Base-by-base conservation (phyloP, 345 rosid species). In the Melaleuca quinquenervia region DNA sequence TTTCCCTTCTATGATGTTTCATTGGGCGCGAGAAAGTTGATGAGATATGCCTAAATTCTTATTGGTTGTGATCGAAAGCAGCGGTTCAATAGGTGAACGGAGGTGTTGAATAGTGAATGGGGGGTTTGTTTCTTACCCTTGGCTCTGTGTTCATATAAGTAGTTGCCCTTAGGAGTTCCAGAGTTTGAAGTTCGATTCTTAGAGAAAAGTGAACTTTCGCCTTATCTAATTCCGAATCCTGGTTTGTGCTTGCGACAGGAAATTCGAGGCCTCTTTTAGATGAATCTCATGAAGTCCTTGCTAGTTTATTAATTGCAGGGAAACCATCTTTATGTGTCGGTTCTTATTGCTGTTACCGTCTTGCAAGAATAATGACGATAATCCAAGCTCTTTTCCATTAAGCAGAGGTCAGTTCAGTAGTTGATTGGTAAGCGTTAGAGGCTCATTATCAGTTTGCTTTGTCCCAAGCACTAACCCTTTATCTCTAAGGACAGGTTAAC, bases 341-440 rank as follows among this genome's bases (percentile, higher is more conserved):
- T 70, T n/a, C n/a, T n/a, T n/a, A n/a, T n/a, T 58, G 0, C 70
- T 58, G 18, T 58, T 6, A 15, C 70, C n/a, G 6, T 58, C 18
- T 58, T 58, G 18, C 70, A 58, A n/a, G 12, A 12, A 58, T 2
- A 58, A 70, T 6, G 1, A 32, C 12, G 22, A 32, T 20, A 36
- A 36, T 32, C 48, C 48, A 70, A 36, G 78, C 48, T 70, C 22
- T 55, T 8, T 55, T 5, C 60, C n/a, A 22, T 55, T 70, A 18
- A 70, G 78, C 26, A 1, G 48, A n/a, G 36, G 48, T 70, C 13
- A 11, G 10, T 70, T 36, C 3, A 0, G 48, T 9, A 32, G 24
- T 18, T 70, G 78, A 70, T 8, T 70, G 11, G 22, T 32, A 70
- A 36, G 48, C 6, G 0, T 0, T 0, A 18, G 48, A 36, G 48